Evolutionary conservation across 139 green algal species (phyloP).

Genomic region (Coccomyxa sp.): DNA sequence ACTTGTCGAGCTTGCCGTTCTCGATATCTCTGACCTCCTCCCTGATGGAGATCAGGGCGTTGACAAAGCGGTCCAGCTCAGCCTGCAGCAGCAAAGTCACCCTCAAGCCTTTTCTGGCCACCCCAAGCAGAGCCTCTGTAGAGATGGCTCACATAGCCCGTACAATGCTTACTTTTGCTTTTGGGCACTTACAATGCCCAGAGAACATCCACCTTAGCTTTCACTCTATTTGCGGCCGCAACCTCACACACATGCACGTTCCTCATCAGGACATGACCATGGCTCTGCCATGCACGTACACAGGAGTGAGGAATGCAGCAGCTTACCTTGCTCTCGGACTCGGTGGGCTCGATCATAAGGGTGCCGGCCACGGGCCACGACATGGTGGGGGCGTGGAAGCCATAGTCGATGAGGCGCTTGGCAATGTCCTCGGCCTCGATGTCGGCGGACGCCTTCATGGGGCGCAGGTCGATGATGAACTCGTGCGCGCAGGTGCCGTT

Average conservation of each 20-base stretch:
- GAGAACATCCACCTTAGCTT: too few species aligned
- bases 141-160: too few species aligned
- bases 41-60: slow-evolving; percentile 96
- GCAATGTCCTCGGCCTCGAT: slow-evolving; percentile 94
- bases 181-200: too few species aligned
- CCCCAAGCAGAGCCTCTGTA: too few species aligned
- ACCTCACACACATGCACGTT: background rate
- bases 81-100: too few species aligned
- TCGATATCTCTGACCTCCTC: slow-evolving; percentile 89
- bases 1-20: slow-evolving; percentile 44
- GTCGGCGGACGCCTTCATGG: slow-evolving; percentile 37
- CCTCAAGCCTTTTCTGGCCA: too few species aligned
- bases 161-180: too few species aligned
- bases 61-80: slow-evolving; percentile 91
- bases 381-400: slow-evolving; percentile 99
- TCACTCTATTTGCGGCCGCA: too few species aligned
- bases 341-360: slow-evolving; percentile 99
- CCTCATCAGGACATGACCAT: background rate
- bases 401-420: slow-evolving; percentile 99
- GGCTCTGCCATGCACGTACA: background rate
- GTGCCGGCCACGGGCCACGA: slow-evolving; percentile 96
- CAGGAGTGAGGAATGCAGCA: background rate
- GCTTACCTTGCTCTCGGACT: slow-evolving; percentile 80
- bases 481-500: slow-evolving; percentile 97
- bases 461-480: slow-evolving; percentile 96